Evolutionary conservation across 805 yeast species (phyloP), one percentile per base, ranked within the genome.

Genomic region (Schwanniomyces sp.): DNA sequence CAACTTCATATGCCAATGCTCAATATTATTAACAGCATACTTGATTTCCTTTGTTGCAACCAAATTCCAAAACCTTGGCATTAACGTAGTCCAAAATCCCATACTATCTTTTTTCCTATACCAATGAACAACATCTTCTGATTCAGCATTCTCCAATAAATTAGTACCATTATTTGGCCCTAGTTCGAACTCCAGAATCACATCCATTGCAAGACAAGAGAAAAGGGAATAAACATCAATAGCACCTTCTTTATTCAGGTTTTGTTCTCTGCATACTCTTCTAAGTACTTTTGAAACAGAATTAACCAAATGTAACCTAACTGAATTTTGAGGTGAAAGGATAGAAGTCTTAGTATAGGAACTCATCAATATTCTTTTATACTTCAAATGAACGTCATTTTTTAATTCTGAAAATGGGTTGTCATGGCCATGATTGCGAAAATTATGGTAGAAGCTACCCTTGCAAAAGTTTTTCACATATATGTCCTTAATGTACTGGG

Each of bases 171-270:
- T 69, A 7, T 67, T 61, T 0, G 61, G 52, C 0, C 91, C 91
- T 50, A 82, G 72, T 47, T 81, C 80, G 56, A 84, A 82, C 16
- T 76, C 75, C 1, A 84, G 74, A 1, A 85, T 81, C 4, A 81
- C 84, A 55, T 85, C 90, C 82, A 86, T 79, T 4, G 91, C 90
- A 57, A 86, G 68, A n/a, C 83, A 67, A 14, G 82, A 82, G 70
- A 85, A 85, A 12, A 85, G 60, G 17, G 79, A 70, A 54, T 79
- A 82, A 3, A 80, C 83, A 42, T 85, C 86, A 36, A 72, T 63
- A 46, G 70, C 75, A 0, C 74, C 74, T 27, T 48, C 50, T 18
- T 49, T 46, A 3, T 66, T 74, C 3, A 59, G 52, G 2, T 64
- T 70, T 12, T 70, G 64, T 10, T 60, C 49, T 16, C 41, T 46